Conservation (phyloP, 345 rosid species). For the Carallia brachiata region DNA sequence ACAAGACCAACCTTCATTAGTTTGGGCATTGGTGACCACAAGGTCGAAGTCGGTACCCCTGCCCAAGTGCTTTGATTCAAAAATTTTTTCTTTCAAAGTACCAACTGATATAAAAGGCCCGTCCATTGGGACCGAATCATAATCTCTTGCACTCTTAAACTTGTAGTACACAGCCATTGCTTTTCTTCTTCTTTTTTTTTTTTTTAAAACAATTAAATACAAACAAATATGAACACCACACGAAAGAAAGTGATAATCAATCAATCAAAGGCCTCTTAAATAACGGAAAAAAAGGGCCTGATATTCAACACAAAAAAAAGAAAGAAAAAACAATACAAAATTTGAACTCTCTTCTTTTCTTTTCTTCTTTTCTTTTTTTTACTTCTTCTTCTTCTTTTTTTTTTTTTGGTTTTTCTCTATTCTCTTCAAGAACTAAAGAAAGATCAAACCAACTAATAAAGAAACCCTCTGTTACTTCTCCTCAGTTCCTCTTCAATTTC, state of each 20-base stretch:
- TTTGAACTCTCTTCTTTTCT: conserved; percentile 1
- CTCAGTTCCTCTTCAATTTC: not conserved
- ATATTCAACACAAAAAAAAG: conserved; percentile 19
- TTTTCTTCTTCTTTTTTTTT: not conserved
- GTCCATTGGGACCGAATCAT: conserved; percentile 88
- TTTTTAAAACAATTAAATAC: not conserved
- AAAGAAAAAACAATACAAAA: conserved; percentile 16
- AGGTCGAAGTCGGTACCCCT: conserved; percentile 98
- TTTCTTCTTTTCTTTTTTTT: not conserved
- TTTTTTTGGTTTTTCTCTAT: conserved; percentile 2
- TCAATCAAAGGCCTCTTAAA: conserved; percentile 19
- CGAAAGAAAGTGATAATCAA: not conserved
- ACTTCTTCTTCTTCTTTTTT: not conserved
- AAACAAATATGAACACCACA: conserved; percentile 8
- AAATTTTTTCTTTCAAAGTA: conserved; percentile 96
- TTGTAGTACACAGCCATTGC: conserved; percentile 97
- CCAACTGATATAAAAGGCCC: conserved; percentile 98
- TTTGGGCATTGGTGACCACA: conserved; percentile 97
- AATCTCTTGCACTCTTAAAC: conserved; percentile 99
- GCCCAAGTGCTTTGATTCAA: conserved; percentile 99
- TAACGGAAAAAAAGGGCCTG: conserved; percentile 15
- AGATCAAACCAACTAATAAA: conserved; percentile 22
- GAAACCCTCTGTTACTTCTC: conserved; percentile 7
- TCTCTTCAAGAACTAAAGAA: conserved; percentile 21
- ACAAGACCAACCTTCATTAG: conserved; percentile 93